Base-by-base conservation (phyloP, 73 alveolate species). In the Paramecium sexaurelia region DNA sequence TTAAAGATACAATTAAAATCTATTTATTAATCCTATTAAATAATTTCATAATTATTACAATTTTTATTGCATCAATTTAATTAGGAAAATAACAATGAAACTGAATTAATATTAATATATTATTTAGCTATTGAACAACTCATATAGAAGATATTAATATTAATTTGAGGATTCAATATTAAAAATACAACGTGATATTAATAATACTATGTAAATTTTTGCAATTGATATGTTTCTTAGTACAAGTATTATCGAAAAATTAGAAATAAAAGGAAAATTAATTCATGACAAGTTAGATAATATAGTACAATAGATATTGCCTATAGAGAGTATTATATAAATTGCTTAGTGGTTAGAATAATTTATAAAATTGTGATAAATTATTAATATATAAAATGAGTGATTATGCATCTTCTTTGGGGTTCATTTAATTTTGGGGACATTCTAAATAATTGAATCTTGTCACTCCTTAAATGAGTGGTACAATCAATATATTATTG, bases 381-480 rank as follows among this genome's bases (percentile, higher is more conserved):
- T 51, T 1, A 5, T 2, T 3, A n/a, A 17, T 51, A n/a, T 51
- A n/a, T 43, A 51, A n/a, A n/a, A 51, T 51, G 33, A 51, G 67
- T 51, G 11, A 17, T 13, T 51, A 51, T 51, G 27, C 96, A 87
- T 97, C 95, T 71, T 95, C 99, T 20, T 67, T 98, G 40, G 99
- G 99, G 1, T 98, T 97, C 93, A 96, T 95, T 5, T 94, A 96
- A 75, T 95, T 96, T 91, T 98, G 98, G 97, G 99, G 99, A 5
- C 94, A 95, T 75, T 83, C 99, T 7, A 98, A 98, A 5, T 69
- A 94, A 69, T 69, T 97, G 22, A 94, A 97, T 93, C 75, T 97
- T 36, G 85, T 97, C 55, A 78, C 92, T 94, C n/a, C 95, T 88
- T 56, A 92, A 91, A 15, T 94, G 85, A 55, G 32, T 94, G 40